phyloP scores from a whole-genome alignment of 495 filamentous ascomycete genomes.

The Xylaria cubensis region DNA sequence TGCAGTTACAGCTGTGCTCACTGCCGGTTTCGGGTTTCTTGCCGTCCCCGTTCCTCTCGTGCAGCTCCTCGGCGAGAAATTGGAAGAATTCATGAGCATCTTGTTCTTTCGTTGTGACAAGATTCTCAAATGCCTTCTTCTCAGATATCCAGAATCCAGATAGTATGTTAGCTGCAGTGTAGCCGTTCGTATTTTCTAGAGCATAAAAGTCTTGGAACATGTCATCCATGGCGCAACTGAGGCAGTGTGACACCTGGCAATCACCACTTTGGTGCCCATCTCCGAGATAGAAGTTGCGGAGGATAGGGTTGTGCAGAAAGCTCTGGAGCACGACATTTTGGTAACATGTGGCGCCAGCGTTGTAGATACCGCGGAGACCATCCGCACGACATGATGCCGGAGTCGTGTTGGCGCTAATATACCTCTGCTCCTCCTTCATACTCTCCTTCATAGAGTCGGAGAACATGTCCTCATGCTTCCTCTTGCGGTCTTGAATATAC shows the following conservation, averaged over 20 bases:
- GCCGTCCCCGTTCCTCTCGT: constrained; percentile 68
- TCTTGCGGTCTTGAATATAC: constrained; percentile 51
- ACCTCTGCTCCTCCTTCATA: constrained; percentile 63
- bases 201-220: constrained; percentile 91
- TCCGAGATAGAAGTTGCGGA: constrained; percentile 84
- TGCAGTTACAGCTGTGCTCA: constrained; percentile 75
- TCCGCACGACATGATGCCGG: constrained; percentile 71
- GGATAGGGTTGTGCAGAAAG: constrained; percentile 84
- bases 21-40: constrained; percentile 61
- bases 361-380: constrained; percentile 86
- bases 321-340: constrained; percentile 90
- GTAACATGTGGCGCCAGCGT: constrained; percentile 93
- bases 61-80: constrained; percentile 86
- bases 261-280: constrained; percentile 78
- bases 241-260: constrained; percentile 72
- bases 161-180: constrained; percentile 82
- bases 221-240: constrained; percentile 87
- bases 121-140: constrained; percentile 65
- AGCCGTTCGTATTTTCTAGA: constrained; percentile 79
- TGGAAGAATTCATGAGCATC: constrained; percentile 96
- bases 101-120: constrained; percentile 91
- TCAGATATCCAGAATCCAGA: constrained; percentile 79
- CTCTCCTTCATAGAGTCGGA: constrained; percentile 60
- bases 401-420: constrained; percentile 65
- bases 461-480: constrained; percentile 67